These are phyloP conservation scores for Russula griseocarnosa DNA, from an alignment of 768 basidiomycete species.

Conservation along the genomic window DNA sequence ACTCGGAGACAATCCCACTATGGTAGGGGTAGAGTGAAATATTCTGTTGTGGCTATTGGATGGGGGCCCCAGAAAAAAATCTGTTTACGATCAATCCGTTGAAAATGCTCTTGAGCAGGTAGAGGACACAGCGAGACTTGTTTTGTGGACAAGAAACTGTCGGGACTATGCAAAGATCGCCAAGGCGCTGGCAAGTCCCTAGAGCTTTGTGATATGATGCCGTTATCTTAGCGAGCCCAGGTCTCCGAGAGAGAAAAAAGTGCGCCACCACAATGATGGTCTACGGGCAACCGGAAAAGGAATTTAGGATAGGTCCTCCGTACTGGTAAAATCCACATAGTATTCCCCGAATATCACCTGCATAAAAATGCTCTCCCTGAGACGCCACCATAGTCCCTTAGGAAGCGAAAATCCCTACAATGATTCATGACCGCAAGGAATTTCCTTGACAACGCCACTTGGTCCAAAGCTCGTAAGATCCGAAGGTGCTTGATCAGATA, in stretches of 20 bases:
- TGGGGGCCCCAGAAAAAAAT: too few species aligned
- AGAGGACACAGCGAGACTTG: too few species aligned
- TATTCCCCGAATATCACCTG: background rate
- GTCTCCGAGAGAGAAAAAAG: too few species aligned
- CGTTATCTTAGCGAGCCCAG: too few species aligned
- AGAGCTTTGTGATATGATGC: background rate
- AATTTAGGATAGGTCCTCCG: background rate
- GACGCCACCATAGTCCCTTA: background rate
- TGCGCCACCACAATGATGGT: background rate
- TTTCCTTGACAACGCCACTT: background rate
- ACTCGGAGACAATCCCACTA: too few species aligned
- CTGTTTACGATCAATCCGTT: too few species aligned
- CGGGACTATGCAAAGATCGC: too few species aligned
- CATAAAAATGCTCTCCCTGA: background rate
- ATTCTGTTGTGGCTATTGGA: too few species aligned
- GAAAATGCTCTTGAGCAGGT: too few species aligned
- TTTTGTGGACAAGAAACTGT: background rate
- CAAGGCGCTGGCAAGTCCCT: background rate
- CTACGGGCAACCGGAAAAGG: background rate
- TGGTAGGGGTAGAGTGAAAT: too few species aligned
- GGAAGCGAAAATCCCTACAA: background rate
- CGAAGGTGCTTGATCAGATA: background rate
- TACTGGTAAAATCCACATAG: background rate
- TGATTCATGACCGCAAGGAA: background rate
- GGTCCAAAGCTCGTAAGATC: background rate